Evolutionary conservation across 1,139 yeast genomes (phyloP).

Genomic region (Hansenula sp.): DNA sequence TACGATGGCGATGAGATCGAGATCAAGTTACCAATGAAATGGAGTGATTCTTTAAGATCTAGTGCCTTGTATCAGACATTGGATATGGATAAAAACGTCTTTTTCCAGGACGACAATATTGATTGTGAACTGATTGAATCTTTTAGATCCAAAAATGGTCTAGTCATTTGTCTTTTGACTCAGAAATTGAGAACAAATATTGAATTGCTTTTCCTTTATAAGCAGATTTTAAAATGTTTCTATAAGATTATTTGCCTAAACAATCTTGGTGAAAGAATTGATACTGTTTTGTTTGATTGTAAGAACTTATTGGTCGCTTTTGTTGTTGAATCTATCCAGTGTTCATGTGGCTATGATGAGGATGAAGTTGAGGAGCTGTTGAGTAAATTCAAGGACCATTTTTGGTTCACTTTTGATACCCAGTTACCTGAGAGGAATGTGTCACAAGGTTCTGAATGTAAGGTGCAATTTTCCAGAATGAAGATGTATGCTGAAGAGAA

Average conservation of each 20-base stretch:
- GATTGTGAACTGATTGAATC: not conserved
- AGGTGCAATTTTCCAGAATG: not conserved
- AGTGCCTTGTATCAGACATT: not conserved
- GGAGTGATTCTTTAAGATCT: not conserved
- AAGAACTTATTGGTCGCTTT: not conserved
- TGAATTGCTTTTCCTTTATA: not conserved
- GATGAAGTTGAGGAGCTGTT: not conserved
- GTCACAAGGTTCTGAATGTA: not conserved
- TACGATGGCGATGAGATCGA: too few species aligned
- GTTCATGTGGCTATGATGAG: not conserved
- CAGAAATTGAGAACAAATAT: not conserved
- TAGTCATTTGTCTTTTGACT: constrained; percentile 1
- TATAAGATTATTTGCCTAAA: not conserved
- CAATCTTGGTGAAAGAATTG: not conserved
- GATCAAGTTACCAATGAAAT: constrained; percentile 3
- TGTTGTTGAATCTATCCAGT: not conserved
- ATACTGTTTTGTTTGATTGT: not conserved
- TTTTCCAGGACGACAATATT: not conserved
- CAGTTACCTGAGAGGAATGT: not conserved
- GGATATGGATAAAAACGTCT: not conserved
- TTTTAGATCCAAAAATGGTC: not conserved
- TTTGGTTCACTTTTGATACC: constrained; percentile 1
- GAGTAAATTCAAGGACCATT: not conserved
- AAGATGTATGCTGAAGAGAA: not conserved
- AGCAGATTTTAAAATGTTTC: not conserved